Evolutionary conservation across 164 flowering plant species (phyloP).

Genomic region (Vitis vinifera): DNA sequence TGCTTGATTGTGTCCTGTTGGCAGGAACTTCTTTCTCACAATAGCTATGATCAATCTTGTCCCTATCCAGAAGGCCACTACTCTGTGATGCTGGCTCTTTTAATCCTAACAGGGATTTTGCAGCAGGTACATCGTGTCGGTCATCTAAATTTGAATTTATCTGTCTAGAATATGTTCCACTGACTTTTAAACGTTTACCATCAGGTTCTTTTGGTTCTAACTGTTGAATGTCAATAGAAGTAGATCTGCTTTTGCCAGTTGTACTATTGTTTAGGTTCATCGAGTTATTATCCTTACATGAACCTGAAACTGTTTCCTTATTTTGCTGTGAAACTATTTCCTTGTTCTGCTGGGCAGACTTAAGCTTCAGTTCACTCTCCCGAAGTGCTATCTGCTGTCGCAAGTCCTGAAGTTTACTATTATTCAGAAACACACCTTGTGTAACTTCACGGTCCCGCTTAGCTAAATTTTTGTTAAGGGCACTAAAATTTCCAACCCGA

Average conservation of each 20-base stretch:
- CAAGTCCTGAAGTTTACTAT: constrained; percentile 56
- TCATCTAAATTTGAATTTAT: constrained; percentile 16
- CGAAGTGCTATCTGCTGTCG: constrained; percentile 76
- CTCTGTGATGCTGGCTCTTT: constrained; percentile 17
- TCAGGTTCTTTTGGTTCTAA: constrained; percentile 38
- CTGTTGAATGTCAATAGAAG: constrained; percentile 20
- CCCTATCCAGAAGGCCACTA: constrained; percentile 5
- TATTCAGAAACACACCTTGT: constrained; percentile 29
- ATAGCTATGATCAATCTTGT: constrained; percentile 11
- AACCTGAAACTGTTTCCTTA: constrained; percentile 36
- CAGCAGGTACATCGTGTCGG: constrained; percentile 17
- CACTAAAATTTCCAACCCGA: constrained; percentile 26
- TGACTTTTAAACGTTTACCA: constrained; percentile 49
- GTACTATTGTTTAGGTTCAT: constrained; percentile 20
- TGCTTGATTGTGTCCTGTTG: constrained; percentile 11
- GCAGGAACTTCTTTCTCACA: constrained; percentile 19
- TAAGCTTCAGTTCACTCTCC: constrained; percentile 69
- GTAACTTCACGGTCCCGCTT: constrained; percentile 31
- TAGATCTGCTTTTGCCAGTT: constrained; percentile 22
- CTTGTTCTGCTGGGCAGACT: constrained; percentile 44
- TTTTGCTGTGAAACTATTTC: constrained; percentile 28
- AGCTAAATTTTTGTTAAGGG: constrained; percentile 20
- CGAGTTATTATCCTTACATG: constrained; percentile 18
- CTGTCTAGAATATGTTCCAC: constrained; percentile 24
- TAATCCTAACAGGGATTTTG: constrained; percentile 19